phyloP scores from a whole-genome alignment of 2,329 filamentous ascomycete genomes.

The Penicillium sp. region DNA sequence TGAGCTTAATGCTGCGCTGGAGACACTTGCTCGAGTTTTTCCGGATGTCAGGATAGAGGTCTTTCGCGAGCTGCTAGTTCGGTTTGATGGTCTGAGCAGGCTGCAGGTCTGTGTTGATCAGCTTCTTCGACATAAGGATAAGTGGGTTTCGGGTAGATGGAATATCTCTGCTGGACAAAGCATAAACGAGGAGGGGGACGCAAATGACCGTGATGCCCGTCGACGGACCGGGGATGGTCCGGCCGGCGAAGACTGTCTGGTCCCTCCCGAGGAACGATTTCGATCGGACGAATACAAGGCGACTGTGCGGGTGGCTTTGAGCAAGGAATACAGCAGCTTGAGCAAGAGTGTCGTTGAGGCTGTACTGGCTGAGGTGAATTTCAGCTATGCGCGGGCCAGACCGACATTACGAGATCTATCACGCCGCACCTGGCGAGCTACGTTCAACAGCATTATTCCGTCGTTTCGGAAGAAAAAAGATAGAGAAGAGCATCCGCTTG shows the following conservation, averaged over 20 bases:
- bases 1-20: conserved; percentile 44
- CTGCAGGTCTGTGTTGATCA: conserved; percentile 49
- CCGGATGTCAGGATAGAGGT: conserved; percentile 49
- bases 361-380: conserved; percentile 50
- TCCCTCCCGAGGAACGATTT: conserved; percentile 45
- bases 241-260: conserved; percentile 19
- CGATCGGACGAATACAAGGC: conserved; percentile 44
- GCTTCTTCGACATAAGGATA: conserved; percentile 45
- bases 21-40: conserved; percentile 43
- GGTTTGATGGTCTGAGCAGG: conserved; percentile 48
- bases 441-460: conserved; percentile 43
- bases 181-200: conserved; percentile 6
- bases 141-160: conserved; percentile 50
- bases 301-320: conserved; percentile 39
- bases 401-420: conserved; percentile 45
- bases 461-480: conserved; percentile 43
- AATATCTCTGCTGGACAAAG: conserved; percentile 35
- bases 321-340: conserved; percentile 44
- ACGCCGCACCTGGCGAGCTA: conserved; percentile 46
- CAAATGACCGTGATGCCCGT: not conserved
- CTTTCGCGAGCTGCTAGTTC: conserved; percentile 47
- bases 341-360: conserved; percentile 47
- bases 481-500: conserved; percentile 39
- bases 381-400: conserved; percentile 44
- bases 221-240: conserved; percentile 3